Evolutionary conservation across 2,329 filamentous ascomycete genomes (phyloP), one percentile per base, ranked within the genome.

Genomic region (Colletotrichum karsti): DNA sequence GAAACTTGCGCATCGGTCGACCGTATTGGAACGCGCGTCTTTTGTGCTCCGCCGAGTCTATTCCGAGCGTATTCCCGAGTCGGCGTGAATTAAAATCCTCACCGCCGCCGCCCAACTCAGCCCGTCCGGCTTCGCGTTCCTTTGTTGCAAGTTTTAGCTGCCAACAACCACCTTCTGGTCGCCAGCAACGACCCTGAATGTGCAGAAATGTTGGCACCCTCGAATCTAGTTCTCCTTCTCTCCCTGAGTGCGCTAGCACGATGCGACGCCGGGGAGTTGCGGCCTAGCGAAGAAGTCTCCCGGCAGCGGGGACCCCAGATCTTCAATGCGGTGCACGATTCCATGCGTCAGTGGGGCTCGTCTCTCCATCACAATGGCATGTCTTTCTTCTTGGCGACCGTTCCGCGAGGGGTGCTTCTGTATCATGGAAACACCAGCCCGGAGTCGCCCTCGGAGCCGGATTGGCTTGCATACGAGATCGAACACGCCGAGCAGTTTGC

Each of bases 391-490:
- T 77, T 88, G 0, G 88, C 85, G 6, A 83, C 78, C 0, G 82
- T 91, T 0, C 88, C 88, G 0, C 77, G 78, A 33, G 86, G 83
- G 8, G 87, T 84, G 0, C 81, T 86, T 42, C 78, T 91, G 8
- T 90, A 91, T 70, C 89, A 91, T 72, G 88, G 88, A 4, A 85
- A 81, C 0, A 69, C 70, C 5, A 76, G 71, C 4, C 68, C 77
- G 0, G 77, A 83, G 3, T 78, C 79, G 0, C 78, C 89, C 1
- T 81, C 78, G 8, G 86, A 84, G 0, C 84, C 83, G 12, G 84
- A 90, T 70, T 90, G 88, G 87, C 78, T 91, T 2, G 88, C 88
- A 0, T 91, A 90, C 71, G 88, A 91, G 73, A 84, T 88, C 4
- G 88, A 91, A 69, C 88, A 91, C 79, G 87, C 88, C 1, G 77